A percentile compares a stretch with the other conserved stretches of the same genome.
Conservation (phyloP, 2,329 filamentous ascomycete species). For the Emergomyces pasteurianus region DNA sequence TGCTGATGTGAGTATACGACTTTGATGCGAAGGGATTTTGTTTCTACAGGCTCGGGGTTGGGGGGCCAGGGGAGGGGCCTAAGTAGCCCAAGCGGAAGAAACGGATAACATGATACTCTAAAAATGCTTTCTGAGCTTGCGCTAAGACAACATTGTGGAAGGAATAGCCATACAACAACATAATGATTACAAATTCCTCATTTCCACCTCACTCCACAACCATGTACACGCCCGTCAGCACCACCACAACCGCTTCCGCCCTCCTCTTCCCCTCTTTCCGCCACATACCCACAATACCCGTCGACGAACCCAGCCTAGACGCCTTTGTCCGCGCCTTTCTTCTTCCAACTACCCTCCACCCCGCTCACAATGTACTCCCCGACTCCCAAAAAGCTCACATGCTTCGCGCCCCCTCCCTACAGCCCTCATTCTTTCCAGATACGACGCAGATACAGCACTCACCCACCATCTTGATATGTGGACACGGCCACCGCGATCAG, state of each 20-base stretch:
- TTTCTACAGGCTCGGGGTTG: no score
- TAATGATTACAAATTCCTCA: conserved; percentile 65
- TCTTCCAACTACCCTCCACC: conserved; percentile 24
- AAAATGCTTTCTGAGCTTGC: conserved; percentile 1
- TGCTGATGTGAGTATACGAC: conserved; percentile 47
- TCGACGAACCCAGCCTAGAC: conserved; percentile 43
- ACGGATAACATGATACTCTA: background rate
- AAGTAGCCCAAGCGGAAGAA: background rate
- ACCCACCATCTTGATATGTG: conserved; percentile 64
- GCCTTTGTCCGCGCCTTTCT: conserved; percentile 35
- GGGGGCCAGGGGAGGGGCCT: background rate
- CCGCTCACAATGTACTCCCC: conserved; percentile 22
- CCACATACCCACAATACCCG: conserved; percentile 61
- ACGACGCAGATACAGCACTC: conserved; percentile 51
- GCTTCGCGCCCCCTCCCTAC: conserved; percentile 39
- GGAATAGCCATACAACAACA: conserved; percentile 65
- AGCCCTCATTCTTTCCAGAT: conserved; percentile 39
- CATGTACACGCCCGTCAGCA: conserved; percentile 26
- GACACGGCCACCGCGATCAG: conserved; percentile 68
- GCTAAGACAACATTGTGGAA: background rate
- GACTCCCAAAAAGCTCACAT: conserved; percentile 18
- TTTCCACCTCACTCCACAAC: conserved; percentile 38
- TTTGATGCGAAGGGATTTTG: background rate
- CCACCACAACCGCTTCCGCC: conserved; percentile 38
- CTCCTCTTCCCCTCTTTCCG: conserved; percentile 76